A percentile compares a stretch with the other conserved stretches of the same genome.
Conservation (phyloP, 768 basidiomycete genomes). For the Polyporus arcularius region DNA sequence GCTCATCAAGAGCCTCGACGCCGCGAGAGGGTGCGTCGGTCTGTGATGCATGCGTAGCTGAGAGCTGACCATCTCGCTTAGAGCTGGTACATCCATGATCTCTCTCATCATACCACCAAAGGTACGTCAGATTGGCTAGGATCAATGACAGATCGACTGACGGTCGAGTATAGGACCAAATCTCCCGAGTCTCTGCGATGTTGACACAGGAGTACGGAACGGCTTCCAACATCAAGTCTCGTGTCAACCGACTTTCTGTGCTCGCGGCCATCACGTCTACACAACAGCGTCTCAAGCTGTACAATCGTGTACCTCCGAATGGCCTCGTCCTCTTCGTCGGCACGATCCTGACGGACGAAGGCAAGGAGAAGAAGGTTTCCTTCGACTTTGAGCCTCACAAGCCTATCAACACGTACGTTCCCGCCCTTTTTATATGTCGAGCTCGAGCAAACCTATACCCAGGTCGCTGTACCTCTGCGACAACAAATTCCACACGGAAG, state of each 20-base stretch:
- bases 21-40: constrained; percentile 75
- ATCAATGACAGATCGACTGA: constrained; percentile 20
- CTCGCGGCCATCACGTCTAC: constrained; percentile 98
- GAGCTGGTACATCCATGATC: constrained; percentile 98
- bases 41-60: neutral
- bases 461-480: constrained; percentile 98
- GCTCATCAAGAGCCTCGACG: constrained; percentile 96
- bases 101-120: constrained; percentile 96
- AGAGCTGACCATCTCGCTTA: constrained; percentile 36
- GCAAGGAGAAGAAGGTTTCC: constrained; percentile 98
- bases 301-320: constrained; percentile 94
- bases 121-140: constrained; percentile 40
- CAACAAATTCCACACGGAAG: constrained; percentile 99
- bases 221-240: constrained; percentile 99
- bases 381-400: constrained; percentile 99
- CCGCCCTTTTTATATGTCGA: neutral
- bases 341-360: constrained; percentile 96
- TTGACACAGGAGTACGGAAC: constrained; percentile 98
- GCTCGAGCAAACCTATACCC: constrained; percentile 5
- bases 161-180: constrained; percentile 66
- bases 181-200: constrained; percentile 93
- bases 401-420: constrained; percentile 92
- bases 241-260: constrained; percentile 96
- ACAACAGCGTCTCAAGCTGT: constrained; percentile 95
- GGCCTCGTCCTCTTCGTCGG: constrained; percentile 98